Evolutionary conservation across 192 early-diverging fungal species (phyloP).

Genomic region (Rhizoclosmatium globosum): DNA sequence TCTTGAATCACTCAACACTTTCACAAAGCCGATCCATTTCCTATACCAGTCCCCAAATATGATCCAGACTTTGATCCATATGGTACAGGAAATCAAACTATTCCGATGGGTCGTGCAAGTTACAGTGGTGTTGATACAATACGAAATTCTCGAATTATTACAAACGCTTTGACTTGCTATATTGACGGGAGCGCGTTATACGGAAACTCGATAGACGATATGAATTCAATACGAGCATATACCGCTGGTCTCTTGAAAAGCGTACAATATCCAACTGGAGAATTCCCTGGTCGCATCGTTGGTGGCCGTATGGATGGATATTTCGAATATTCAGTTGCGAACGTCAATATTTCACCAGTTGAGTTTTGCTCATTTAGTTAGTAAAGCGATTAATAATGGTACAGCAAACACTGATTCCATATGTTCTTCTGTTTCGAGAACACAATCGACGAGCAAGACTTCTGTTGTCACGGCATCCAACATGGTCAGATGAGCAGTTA

Average conservation of each 20-base stretch:
- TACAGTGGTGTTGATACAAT: not conserved
- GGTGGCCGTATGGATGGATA: conserved; percentile 22
- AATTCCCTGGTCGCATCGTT: conserved; percentile 32
- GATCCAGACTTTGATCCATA: conserved; percentile 46
- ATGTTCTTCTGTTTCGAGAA: conserved; percentile 45
- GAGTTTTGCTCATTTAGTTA: not conserved
- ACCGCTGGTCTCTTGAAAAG: conserved; percentile 33
- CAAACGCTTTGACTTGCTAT: conserved; percentile 39
- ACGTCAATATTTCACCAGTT: conserved; percentile 36
- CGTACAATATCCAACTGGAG: conserved; percentile 26
- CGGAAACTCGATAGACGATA: conserved; percentile 11
- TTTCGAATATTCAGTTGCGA: conserved; percentile 24
- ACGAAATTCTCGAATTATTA: not conserved
- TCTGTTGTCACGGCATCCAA: conserved; percentile 37
- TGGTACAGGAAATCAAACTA: conserved; percentile 9
- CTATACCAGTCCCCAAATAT: conserved; percentile 36
- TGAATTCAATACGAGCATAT: conserved; percentile 1
- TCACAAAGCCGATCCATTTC: conserved; percentile 38
- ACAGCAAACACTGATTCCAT: conserved; percentile 27
- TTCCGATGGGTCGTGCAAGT: conserved; percentile 24
- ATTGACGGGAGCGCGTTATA: conserved; percentile 47
- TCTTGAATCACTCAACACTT: conserved; percentile 24
- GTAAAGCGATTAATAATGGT: not conserved
- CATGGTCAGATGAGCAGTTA: conserved; percentile 47
- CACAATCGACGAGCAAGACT: conserved; percentile 53